phyloP scores from a whole-genome alignment of 2,329 filamentous ascomycete species.

The Aspergillus texensis region DNA sequence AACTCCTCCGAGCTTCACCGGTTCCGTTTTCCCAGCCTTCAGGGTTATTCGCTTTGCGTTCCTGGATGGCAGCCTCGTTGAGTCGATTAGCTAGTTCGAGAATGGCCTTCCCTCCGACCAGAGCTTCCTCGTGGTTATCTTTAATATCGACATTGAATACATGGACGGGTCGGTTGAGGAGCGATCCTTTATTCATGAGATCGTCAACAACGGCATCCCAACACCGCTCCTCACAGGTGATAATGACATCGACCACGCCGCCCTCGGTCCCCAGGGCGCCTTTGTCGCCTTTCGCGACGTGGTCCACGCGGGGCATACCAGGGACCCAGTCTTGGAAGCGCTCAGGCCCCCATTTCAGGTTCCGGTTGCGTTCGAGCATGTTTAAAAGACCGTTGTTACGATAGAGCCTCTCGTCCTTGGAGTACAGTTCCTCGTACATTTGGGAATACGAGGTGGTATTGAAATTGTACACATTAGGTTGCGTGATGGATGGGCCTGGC shows the following conservation, averaged over 20 bases:
- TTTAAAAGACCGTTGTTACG: slow-evolving; percentile 89
- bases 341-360: slow-evolving; percentile 93
- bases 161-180: slow-evolving; percentile 89
- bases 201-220: slow-evolving; percentile 98
- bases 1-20: slow-evolving; percentile 69
- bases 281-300: slow-evolving; percentile 68
- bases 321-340: slow-evolving; percentile 97
- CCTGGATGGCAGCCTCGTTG: slow-evolving; percentile 77
- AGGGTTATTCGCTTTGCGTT: slow-evolving; percentile 67
- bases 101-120: slow-evolving; percentile 87
- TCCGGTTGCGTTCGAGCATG: slow-evolving; percentile 91
- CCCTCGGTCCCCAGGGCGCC: slow-evolving; percentile 81
- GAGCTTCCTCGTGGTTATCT: slow-evolving; percentile 96
- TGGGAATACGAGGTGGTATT: slow-evolving; percentile 93
- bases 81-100: slow-evolving; percentile 84
- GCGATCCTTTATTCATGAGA: slow-evolving; percentile 79
- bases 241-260: slow-evolving; percentile 88
- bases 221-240: slow-evolving; percentile 96
- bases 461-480: slow-evolving; percentile 98
- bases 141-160: slow-evolving; percentile 98
- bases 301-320: slow-evolving; percentile 78
- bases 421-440: slow-evolving; percentile 88
- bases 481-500: slow-evolving; percentile 84
- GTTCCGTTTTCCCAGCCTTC: slow-evolving; percentile 70
- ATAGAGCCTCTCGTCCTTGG: slow-evolving; percentile 86